phyloP scores from a whole-genome alignment of 2,329 filamentous ascomycete species.

The Colletotrichum noveboracense region DNA sequence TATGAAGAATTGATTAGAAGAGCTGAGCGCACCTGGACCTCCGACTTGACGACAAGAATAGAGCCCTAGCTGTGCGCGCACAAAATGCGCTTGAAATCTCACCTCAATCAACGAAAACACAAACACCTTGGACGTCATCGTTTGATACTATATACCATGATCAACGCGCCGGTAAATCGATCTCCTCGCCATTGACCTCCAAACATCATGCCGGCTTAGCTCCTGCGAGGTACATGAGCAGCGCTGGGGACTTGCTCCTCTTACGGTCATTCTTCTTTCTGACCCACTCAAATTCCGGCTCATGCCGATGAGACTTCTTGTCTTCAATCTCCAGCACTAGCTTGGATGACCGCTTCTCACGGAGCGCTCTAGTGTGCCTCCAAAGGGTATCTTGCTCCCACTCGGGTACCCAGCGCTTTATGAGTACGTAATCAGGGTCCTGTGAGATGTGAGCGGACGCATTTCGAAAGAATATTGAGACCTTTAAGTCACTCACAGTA shows the following conservation, averaged over 20 bases:
- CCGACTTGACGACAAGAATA: neutral
- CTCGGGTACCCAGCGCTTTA: conserved; percentile 76
- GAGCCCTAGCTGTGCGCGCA: conserved; percentile 2
- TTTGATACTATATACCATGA: neutral
- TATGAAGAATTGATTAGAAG: conserved; percentile 92
- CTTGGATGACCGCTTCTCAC: conserved; percentile 56
- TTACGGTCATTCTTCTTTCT: conserved; percentile 60
- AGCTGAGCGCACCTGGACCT: conserved; percentile 47
- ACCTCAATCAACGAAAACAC: neutral
- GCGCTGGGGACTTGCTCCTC: conserved; percentile 60
- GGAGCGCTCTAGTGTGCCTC: conserved; percentile 70
- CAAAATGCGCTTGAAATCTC: neutral
- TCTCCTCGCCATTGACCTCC: neutral
- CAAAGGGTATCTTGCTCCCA: conserved; percentile 75
- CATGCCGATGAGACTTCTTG: conserved; percentile 43
- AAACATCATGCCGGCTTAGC: conserved; percentile 43
- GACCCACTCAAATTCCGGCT: conserved; percentile 59
- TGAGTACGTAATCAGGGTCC: conserved; percentile 74
- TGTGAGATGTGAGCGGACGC: conserved; percentile 28
- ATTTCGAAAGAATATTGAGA: neutral
- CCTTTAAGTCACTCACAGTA: conserved; percentile 44
- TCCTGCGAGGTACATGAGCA: conserved; percentile 64
- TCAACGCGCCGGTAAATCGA: neutral
- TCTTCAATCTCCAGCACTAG: conserved; percentile 54
- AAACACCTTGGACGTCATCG: neutral